These are phyloP conservation scores for Yarrowia deformans DNA, from an alignment of 805 yeast species.

Conservation along the genomic window DNA sequence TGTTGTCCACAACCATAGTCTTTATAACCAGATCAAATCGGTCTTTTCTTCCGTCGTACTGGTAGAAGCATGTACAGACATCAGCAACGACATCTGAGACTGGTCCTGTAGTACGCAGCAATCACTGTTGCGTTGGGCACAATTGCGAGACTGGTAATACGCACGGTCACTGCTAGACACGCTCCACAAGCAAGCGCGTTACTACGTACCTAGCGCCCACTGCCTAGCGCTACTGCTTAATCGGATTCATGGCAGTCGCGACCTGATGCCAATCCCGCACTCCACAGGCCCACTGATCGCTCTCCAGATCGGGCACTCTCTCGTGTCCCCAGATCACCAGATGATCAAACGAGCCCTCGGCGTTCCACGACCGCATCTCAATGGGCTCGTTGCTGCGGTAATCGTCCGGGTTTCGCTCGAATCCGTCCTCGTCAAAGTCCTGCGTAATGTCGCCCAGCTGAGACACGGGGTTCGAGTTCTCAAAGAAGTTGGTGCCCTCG, in stretches of 20 bases:
- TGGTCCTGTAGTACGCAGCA: no score
- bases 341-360: conserved; percentile 35
- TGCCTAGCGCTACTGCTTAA: conserved; percentile 9
- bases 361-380: conserved; percentile 33
- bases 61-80: no score
- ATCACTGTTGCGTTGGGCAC: no score
- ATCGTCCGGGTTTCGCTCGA: conserved; percentile 35
- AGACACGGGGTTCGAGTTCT: conserved; percentile 24
- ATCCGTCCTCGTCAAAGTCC: conserved; percentile 31
- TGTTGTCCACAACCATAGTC: no score
- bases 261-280: conserved; percentile 44
- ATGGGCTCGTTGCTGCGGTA: conserved; percentile 24
- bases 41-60: no score
- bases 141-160: no score
- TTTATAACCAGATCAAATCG: no score
- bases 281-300: conserved; percentile 47
- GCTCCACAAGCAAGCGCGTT: no score
- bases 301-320: conserved; percentile 41
- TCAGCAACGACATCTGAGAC: no score
- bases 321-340: conserved; percentile 48
- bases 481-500: conserved; percentile 34
- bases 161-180: no score
- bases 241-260: conserved; percentile 41
- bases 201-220: no score
- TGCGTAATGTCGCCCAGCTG: conserved; percentile 41